Evolutionary conservation across 2,329 filamentous ascomycete genomes (phyloP), one percentile per base, ranked within the genome.

Genomic region (Macrophomina tecta): DNA sequence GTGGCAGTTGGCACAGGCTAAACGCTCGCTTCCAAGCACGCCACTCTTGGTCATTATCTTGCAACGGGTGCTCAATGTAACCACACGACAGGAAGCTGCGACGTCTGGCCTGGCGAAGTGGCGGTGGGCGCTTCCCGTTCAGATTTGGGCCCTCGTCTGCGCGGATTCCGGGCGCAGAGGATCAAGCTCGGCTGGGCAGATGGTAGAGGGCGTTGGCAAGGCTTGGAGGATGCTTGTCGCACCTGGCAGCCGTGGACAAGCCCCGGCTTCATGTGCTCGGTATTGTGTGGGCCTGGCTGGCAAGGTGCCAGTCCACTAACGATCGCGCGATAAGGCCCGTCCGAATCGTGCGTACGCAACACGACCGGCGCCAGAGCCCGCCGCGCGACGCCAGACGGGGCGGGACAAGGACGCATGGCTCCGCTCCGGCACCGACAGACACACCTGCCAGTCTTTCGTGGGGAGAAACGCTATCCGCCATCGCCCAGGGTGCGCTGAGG

Each of bases 1-100:
- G n/a, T 62, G 32, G 58, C 11, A 11, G 14, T 9, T 45, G 18
- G 58, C 42, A 3, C 28, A 28, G 58, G 58, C n/a, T 49, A 38
- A 38, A 36, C 14, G 28, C 12, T 14, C 45, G 34, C 38, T 34
- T 49, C 16, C 58, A 49, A 62, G 58, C 58, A 62, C 58, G 58
- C 58, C 58, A 62, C 58, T 62, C 58, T 62, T 62, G 45, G 23
- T 36, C 58, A n/a, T 62, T 62, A 62, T 62, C 58, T 62, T 49
- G 58, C 58, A 49, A 62, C 58, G 14, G 58, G n/a, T 8, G 12
- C 42, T 23, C 16, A 28, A 62, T 62, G 58, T 48, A 62, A 62
- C 58, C 30, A 28, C 32, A 40, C 32, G 36, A 16, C 45, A 45
- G 11, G 18, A 2, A 18, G n/a, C 14, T 62, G 32, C 32, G 42